Evolutionary conservation across 345 rosid genomes (phyloP).

Genomic region (Rhizophora mangle): DNA sequence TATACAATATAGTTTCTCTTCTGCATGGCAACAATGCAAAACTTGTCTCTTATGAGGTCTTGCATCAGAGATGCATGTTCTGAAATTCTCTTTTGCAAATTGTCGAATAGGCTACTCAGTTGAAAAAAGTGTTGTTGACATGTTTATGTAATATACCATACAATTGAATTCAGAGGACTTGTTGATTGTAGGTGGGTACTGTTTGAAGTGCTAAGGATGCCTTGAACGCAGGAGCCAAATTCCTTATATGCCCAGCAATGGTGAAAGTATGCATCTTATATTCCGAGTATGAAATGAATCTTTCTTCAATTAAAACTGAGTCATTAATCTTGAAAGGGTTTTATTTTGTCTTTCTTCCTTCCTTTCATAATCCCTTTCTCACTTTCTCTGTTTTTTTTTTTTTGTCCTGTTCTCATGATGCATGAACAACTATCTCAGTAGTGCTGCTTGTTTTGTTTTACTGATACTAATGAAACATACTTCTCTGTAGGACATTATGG

Average conservation of each 20-base stretch:
- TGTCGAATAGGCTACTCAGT: too few species aligned
- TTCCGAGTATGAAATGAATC: neutral
- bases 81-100: too few species aligned
- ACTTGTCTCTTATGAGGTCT: too few species aligned
- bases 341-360: neutral
- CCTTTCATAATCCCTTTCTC: neutral
- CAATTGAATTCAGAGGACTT: neutral
- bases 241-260: slow-evolving; percentile 56
- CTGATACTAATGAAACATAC: slow-evolving; percentile 11
- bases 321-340: neutral
- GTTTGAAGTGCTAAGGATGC: slow-evolving; percentile 46
- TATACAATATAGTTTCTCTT: too few species aligned
- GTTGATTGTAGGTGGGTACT: slow-evolving; percentile 44
- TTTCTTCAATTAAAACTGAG: neutral
- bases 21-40: too few species aligned
- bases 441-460: neutral
- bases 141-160: too few species aligned
- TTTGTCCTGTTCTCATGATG: neutral
- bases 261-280: slow-evolving; percentile 31
- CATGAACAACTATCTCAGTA: neutral
- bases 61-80: too few species aligned
- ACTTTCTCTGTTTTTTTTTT: neutral
- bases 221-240: slow-evolving; percentile 46
- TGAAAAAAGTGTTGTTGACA: too few species aligned
- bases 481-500: slow-evolving; percentile 39